Conservation (phyloP, 208 protist species). For the Leishmania arabica region DNA sequence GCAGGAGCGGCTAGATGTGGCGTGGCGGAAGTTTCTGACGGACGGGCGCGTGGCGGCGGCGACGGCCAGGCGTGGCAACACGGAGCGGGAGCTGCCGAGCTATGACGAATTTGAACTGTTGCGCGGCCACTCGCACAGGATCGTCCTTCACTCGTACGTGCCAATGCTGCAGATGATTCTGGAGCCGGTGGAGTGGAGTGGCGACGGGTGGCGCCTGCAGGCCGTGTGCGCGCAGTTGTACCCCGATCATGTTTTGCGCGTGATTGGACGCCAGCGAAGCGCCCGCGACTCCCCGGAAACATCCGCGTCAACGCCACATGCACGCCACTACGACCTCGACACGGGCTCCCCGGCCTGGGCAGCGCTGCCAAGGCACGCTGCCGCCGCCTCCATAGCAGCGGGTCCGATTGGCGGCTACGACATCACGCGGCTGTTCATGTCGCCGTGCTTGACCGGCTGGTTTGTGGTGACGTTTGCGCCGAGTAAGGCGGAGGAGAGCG, state of each 20-base stretch:
- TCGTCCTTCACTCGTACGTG: constrained; percentile 41
- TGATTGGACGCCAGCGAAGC: constrained; percentile 22
- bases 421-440: constrained; percentile 25
- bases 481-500: constrained; percentile 22
- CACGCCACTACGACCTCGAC: constrained; percentile 16
- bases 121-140: constrained; percentile 30
- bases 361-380: background rate
- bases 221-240: constrained; percentile 31
- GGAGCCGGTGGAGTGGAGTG: constrained; percentile 33
- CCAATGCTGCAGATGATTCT: constrained; percentile 39
- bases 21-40: constrained; percentile 51
- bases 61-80: constrained; percentile 5
- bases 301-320: constrained; percentile 17
- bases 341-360: background rate
- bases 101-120: constrained; percentile 58
- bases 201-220: constrained; percentile 26
- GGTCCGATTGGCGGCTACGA: constrained; percentile 33
- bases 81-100: constrained; percentile 32
- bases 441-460: constrained; percentile 16
- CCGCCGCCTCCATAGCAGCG: background rate
- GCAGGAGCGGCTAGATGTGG: constrained; percentile 60
- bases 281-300: constrained; percentile 5
- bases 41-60: constrained; percentile 4
- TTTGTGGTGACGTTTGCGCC: constrained; percentile 36
- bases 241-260: constrained; percentile 39